Evolutionary conservation across 148 eudicot genomes (phyloP), one percentile per base, ranked within the genome.

Genomic region (Amaranthus hypochondriacus): DNA sequence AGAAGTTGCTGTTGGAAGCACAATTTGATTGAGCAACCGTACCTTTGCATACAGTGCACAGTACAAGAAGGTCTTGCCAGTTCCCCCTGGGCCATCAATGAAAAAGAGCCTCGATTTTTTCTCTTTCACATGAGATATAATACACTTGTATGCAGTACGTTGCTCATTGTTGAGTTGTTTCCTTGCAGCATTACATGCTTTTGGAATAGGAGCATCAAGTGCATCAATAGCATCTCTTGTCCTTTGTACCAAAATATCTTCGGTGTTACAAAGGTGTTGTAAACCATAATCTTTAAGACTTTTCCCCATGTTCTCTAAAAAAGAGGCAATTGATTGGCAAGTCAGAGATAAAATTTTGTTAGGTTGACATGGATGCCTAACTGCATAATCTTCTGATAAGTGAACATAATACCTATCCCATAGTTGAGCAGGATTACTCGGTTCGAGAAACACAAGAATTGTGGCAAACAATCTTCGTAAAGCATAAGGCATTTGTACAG

Each of bases 31-130:
- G 61, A 59, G 68, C 1, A 21, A 12, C 0, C 60, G 9, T 3
- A 28, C 58, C 11, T 5, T 7, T 2, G 61, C 70, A 75, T 49
- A 75, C 0, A 73, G 13, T 1, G 75, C 60, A 62, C 5, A 21
- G 21, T 73, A 73, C 12, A n/a, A n/a, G 8, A 44, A 62, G 5
- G 68, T 73, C 12, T 73, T 62, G 4, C 75, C 52, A 0, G 50
- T 73, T 1, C 76, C 68, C 65, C 74, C 0, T n/a, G 66, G 74
- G 3, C 64, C 66, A 18, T 69, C 72, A 51, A 69, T 6, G 44
- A 15, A 58, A 6, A 71, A 70, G 5, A 10, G 62, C 0, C 46
- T 53, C 0, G 5, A 21, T 43, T 4, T 5, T 2, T 13, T 7
- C 3, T 3, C 7, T 2, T 13, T 43, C 2, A 56, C 8, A 14